A percentile compares a stretch with the other conserved stretches of the same genome.
Conservation (phyloP, 768 basidiomycete species). For the Megacollybia marginata region DNA sequence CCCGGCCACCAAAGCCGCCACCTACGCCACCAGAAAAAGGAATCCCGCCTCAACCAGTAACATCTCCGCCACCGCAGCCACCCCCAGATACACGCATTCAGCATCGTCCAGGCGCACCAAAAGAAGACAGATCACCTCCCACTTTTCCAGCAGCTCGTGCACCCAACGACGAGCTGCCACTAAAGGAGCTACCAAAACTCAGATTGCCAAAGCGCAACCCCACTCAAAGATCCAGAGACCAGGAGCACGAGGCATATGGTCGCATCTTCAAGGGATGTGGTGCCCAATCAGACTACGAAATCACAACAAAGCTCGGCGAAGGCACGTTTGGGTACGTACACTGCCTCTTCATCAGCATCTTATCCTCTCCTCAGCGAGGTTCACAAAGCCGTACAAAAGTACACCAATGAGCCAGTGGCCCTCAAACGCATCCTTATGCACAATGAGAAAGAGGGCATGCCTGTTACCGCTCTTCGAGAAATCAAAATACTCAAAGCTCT, state of each 20-base stretch:
- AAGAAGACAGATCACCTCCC: constrained; percentile 37
- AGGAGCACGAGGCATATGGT: constrained; percentile 65
- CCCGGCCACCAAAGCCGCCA: constrained; percentile 12
- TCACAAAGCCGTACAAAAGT: constrained; percentile 73
- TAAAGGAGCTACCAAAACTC: constrained; percentile 10
- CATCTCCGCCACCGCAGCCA: constrained; percentile 26
- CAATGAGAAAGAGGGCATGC: constrained; percentile 95
- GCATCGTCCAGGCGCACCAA: constrained; percentile 43
- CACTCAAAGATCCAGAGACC: constrained; percentile 46
- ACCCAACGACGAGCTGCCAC: not conserved
- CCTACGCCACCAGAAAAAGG: constrained; percentile 8
- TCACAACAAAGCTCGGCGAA: constrained; percentile 86
- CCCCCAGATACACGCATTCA: constrained; percentile 23
- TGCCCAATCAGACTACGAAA: constrained; percentile 65
- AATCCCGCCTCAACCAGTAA: constrained; percentile 15
- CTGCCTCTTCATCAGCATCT: constrained; percentile 5
- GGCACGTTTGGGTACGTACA: constrained; percentile 88
- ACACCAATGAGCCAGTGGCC: constrained; percentile 62
- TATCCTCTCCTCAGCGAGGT: constrained; percentile 56
- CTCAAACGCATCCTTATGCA: constrained; percentile 95
- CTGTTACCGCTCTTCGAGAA: constrained; percentile 92
- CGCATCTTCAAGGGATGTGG: constrained; percentile 65
- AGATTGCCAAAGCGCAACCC: constrained; percentile 30
- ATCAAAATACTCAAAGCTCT: constrained; percentile 94
- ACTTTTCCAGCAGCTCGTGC: not conserved